Percentiles rank a stretch among this genome's conserved stretches.
These are phyloP conservation scores for Corylus heterophylla DNA, from an alignment of 306 rosid genomes.

Conservation along the genomic window DNA sequence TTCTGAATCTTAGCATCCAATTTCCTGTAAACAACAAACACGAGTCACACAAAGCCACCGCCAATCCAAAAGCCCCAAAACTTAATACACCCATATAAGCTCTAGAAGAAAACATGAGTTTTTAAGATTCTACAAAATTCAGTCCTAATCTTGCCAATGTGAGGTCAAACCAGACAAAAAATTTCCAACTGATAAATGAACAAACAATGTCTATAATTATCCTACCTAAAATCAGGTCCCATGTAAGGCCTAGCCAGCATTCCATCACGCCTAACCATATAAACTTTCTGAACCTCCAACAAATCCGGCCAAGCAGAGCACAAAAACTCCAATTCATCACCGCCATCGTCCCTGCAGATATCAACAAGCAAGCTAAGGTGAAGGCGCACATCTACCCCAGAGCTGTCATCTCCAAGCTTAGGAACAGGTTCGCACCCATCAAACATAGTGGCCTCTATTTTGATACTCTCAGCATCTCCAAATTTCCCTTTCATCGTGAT, in stretches of 20 bases:
- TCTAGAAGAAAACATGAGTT: background rate
- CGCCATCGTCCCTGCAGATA: slow-evolving; percentile 57
- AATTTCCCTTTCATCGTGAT: slow-evolving; percentile 58
- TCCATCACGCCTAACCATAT: slow-evolving; percentile 38
- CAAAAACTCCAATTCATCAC: slow-evolving; percentile 52
- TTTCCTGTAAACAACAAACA: slow-evolving; percentile 45
- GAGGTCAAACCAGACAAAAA: background rate
- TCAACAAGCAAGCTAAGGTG: slow-evolving; percentile 72
- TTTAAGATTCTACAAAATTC: background rate
- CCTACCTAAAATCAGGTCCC: slow-evolving; percentile 82
- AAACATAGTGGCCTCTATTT: slow-evolving; percentile 79
- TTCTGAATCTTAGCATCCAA: slow-evolving; percentile 52
- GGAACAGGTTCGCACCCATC: slow-evolving; percentile 63
- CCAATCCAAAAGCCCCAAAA: slow-evolving; percentile 12
- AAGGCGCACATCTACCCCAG: slow-evolving; percentile 55
- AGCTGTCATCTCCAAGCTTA: slow-evolving; percentile 50
- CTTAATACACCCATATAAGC: slow-evolving; percentile 12
- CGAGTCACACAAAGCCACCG: slow-evolving; percentile 20
- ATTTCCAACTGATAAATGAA: background rate
- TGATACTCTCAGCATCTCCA: slow-evolving; percentile 61
- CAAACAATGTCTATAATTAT: background rate
- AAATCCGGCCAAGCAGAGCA: slow-evolving; percentile 82
- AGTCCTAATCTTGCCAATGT: background rate
- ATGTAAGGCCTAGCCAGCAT: slow-evolving; percentile 48
- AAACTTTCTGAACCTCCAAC: slow-evolving; percentile 66